These are phyloP conservation scores for Seiridium unicorne DNA, from an alignment of 2,329 filamentous ascomycete species.

Conservation along the genomic window DNA sequence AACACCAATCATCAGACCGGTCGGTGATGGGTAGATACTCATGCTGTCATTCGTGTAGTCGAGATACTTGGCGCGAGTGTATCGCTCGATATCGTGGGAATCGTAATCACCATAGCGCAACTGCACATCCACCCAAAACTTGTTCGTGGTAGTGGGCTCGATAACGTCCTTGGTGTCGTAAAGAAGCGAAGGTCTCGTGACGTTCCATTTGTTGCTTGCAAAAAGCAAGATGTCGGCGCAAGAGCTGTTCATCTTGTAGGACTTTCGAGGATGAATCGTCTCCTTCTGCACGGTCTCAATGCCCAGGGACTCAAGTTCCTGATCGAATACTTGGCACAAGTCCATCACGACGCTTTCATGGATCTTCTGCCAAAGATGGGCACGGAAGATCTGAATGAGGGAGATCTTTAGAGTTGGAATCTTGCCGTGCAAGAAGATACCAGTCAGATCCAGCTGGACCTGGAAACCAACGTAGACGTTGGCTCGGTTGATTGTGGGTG, in stretches of 20 bases:
- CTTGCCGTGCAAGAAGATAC: constrained; percentile 98
- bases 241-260: constrained; percentile 99
- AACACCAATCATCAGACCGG: constrained; percentile 95
- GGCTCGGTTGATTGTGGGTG: constrained; percentile 85
- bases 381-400: constrained; percentile 97
- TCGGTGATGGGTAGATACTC: constrained; percentile 97
- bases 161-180: constrained; percentile 97
- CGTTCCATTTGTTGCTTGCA: constrained; percentile 98
- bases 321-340: constrained; percentile 96
- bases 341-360: constrained; percentile 71
- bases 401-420: constrained; percentile 98
- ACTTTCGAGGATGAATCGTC: constrained; percentile 98
- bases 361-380: constrained; percentile 98
- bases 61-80: constrained; percentile 95
- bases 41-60: constrained; percentile 99
- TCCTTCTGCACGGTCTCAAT: constrained; percentile 99
- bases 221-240: constrained; percentile 97
- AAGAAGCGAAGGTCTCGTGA: constrained; percentile 86
- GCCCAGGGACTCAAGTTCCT: constrained; percentile 90
- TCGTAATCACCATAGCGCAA: constrained; percentile 97
- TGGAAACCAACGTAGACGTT: constrained; percentile 99
- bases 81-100: constrained; percentile 97
- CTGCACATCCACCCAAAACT: constrained; percentile 99
- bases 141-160: constrained; percentile 92
- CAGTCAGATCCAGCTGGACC: constrained; percentile 94